These are phyloP conservation scores for Hypomontagnella submonticulosa DNA, from an alignment of 495 filamentous ascomycete genomes.

Conservation along the genomic window DNA sequence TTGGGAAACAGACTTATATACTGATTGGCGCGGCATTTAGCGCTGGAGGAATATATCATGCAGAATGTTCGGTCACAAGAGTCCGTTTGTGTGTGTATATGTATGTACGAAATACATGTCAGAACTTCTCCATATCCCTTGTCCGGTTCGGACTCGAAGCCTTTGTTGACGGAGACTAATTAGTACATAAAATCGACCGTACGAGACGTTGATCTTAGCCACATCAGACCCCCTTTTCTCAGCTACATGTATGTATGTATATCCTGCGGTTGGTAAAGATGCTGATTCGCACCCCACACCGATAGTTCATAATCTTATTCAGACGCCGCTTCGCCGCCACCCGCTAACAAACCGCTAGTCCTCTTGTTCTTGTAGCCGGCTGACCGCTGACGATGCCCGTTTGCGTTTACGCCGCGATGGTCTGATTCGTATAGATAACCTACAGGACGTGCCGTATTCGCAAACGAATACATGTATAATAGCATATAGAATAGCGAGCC, in stretches of 20 bases:
- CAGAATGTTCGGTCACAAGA: slow-evolving; percentile 13
- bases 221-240: slow-evolving; percentile 6
- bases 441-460: slow-evolving; percentile 16
- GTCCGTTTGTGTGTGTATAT: slow-evolving; percentile 1
- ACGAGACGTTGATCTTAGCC: slow-evolving; percentile 26
- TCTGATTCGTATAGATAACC: slow-evolving; percentile 21
- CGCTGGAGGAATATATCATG: background rate
- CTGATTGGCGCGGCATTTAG: slow-evolving; percentile 33
- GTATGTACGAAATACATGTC: slow-evolving; percentile 20
- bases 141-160: slow-evolving; percentile 25
- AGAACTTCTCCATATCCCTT: slow-evolving; percentile 15
- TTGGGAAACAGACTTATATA: slow-evolving; percentile 7
- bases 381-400: slow-evolving; percentile 35
- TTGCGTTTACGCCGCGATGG: slow-evolving; percentile 4
- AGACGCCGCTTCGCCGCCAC: slow-evolving; percentile 42
- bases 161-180: slow-evolving; percentile 24
- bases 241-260: too few relatives aligned
- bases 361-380: slow-evolving; percentile 22
- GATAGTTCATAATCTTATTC: slow-evolving; percentile 48
- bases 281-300: slow-evolving; percentile 41
- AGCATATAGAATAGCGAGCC: slow-evolving; percentile 16
- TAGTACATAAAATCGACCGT: slow-evolving; percentile 10
- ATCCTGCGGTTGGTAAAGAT: slow-evolving; percentile 31
- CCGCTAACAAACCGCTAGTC: slow-evolving; percentile 19
- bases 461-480: background rate